Conservation (phyloP, 257 asterid genomes). For the Jasminum sambac region DNA sequence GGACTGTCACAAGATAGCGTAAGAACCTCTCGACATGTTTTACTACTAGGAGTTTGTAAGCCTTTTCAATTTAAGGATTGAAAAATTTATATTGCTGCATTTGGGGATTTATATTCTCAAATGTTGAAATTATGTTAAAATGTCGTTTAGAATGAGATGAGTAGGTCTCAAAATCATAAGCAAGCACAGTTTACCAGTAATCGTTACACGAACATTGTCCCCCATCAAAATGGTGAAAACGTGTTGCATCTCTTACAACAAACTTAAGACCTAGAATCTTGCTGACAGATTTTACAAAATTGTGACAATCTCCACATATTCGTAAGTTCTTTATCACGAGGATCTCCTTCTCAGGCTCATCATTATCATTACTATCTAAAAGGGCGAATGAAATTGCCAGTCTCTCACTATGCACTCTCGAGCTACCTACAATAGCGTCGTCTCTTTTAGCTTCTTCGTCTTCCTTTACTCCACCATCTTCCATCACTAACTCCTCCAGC, state of each 20-base stretch:
- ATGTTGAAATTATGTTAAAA: too few species aligned
- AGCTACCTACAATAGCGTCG: constrained; percentile 24
- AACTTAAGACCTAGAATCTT: constrained; percentile 45
- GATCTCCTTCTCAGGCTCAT: constrained; percentile 41
- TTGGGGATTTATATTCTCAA: too few species aligned
- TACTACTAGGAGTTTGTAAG: too few species aligned
- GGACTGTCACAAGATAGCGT: too few species aligned
- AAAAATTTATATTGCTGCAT: too few species aligned
- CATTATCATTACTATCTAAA: constrained; percentile 32
- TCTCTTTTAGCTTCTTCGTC: constrained; percentile 16
- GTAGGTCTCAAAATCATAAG: too few species aligned
- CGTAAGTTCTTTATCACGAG: constrained; percentile 81
- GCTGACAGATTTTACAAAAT: constrained; percentile 66
- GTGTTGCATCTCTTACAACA: constrained; percentile 84
- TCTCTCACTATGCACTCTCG: constrained; percentile 71
- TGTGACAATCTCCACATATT: constrained; percentile 81
- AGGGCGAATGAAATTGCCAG: constrained; percentile 86
- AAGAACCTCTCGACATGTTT: too few species aligned
- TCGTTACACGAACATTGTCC: constrained; percentile 93
- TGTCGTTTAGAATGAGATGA: too few species aligned
- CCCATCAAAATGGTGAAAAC: constrained; percentile 76
- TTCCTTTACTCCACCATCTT: constrained; percentile 19
- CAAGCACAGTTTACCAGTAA: constrained; percentile 56
- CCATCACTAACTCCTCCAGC: constrained; percentile 42
- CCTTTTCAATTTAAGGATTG: too few species aligned